These are phyloP conservation scores for Pythium grandisporangium DNA, from an alignment of 352 stramenopile genomes.

Conservation along the genomic window DNA sequence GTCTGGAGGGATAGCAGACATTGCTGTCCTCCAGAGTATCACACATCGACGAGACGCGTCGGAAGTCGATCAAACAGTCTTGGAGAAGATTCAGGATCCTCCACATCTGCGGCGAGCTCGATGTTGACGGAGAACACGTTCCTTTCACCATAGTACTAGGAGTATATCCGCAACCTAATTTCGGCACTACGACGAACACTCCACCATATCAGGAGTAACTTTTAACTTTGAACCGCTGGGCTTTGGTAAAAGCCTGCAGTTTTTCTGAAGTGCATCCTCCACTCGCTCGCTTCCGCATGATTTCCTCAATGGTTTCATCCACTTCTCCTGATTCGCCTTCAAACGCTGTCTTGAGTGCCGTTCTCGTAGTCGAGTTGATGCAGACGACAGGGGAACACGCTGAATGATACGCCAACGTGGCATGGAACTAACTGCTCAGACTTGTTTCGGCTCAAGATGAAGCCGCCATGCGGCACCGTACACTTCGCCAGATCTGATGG, in stretches of 20 bases:
- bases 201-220: conserved; percentile 7
- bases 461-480: conserved; percentile 4
- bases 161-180: conserved; percentile 1
- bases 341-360: conserved; percentile 14
- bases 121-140: no score
- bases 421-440: conserved; percentile 17
- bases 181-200: conserved; percentile 6
- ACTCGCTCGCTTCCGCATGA: conserved; percentile 9
- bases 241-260: conserved; percentile 9
- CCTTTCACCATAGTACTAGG: no score
- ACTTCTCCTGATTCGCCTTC: conserved; percentile 8
- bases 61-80: no score
- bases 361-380: conserved; percentile 16
- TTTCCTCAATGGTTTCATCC: conserved; percentile 8
- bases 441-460: conserved; percentile 13
- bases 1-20: no score
- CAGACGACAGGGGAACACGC: conserved; percentile 17
- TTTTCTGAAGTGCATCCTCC: conserved; percentile 10
- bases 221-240: conserved; percentile 12
- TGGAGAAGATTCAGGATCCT: no score
- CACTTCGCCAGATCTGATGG: conserved; percentile 7
- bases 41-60: no score
- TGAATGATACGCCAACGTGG: conserved; percentile 19
- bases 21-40: no score
- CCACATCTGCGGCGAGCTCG: no score